Evolutionary conservation across 257 asterid genomes (phyloP), one percentile per base, ranked within the genome.

Genomic region (Ophiorrhiza pumila): DNA sequence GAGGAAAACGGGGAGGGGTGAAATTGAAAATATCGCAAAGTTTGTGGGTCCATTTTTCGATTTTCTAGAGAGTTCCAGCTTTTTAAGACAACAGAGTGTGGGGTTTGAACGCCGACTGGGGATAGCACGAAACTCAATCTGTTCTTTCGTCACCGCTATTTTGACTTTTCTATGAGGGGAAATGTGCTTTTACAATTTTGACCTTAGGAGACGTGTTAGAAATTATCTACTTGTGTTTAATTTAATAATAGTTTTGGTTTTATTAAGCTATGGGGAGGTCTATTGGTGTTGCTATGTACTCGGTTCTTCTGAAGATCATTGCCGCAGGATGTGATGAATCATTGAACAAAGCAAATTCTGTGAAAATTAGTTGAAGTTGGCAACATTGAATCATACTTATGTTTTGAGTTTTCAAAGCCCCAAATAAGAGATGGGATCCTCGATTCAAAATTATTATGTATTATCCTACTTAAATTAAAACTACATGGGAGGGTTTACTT

Each of bases 21-120:
- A 2, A 10, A 39, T 23, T 56, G 74, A 15, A 56, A 56, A 71
- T 39, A 13, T 12, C 7, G 45, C 0, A 9, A 60, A 72, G 12
- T 23, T 20, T 3, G 0, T 22, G 43, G 11, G 60, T 41, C 35
- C 9, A 12, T 23, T 34, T 15, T 7, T 18, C 4, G 34, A 61
- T 73, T 73, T n/a, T 73, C 71, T 46, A 50, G 71, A 62, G 43
- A 62, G 42, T 73, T 73, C 71, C 4, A 63, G 6, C 23, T 34
- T 41, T 32, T 42, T 52, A 13, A 45, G 15, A 12, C 17, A 1
- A 14, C 49, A 7, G 5, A 13, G 10, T 4, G 1, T 53, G 60
- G 13, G 31, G 0, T 39, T 34, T 22, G 23, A 3, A 29, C 3
- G 61, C 76, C 50, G 34, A 39, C 43, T 41, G 31, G 53, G 34